Evolutionary conservation across 768 basidiomycete genomes (phyloP), one percentile per base, ranked within the genome.

Genomic region (Phallus indusiatus): DNA sequence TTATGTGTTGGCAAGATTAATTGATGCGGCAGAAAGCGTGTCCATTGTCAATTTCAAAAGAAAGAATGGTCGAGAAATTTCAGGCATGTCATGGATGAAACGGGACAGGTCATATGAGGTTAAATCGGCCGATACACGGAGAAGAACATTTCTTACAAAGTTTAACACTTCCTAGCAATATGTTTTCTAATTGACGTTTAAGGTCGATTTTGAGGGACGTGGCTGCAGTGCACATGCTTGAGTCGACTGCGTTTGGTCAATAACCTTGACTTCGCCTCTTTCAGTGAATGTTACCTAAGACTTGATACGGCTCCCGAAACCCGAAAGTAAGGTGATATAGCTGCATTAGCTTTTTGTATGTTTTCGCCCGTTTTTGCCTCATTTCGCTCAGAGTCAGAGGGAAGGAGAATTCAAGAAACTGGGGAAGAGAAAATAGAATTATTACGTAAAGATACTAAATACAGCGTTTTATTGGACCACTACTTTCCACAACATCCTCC

Each of bases 281-380:
- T 51, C 24, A 33, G 11, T 21, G 20, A 42, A 36, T 72, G 77
- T 63, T 65, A 93, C 94, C 81, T 22, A 98, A 79, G 7, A 95
- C 80, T 76, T 98, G 96, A 70, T 93, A 98, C 0, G 96, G 95
- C 66, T 93, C 84, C 49, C 93, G 76, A 71, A 97, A 98, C 6
- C 88, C 88, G 71, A 97, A 97, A 1, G 85, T 79, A 70, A 87
- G 80, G 61, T 79, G 81, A 69, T 97, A 97, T 53, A 94, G 74
- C 16, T 84, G 79, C 94, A 99, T 98, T 55, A 95, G 87, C 69
- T 93, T 93, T 64, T 87, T 82, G 73, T 97, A 97, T 0, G 86
- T 82, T 72, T 99, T 99, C 24, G 94, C 92, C 69, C 96, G 81
- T 74, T 91, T 96, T 74, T 96, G 92, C 57, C 94, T 79, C 96